Base-by-base conservation (phyloP, 192 early-diverging fungal genomes). In the Coemansia sp. region DNA sequence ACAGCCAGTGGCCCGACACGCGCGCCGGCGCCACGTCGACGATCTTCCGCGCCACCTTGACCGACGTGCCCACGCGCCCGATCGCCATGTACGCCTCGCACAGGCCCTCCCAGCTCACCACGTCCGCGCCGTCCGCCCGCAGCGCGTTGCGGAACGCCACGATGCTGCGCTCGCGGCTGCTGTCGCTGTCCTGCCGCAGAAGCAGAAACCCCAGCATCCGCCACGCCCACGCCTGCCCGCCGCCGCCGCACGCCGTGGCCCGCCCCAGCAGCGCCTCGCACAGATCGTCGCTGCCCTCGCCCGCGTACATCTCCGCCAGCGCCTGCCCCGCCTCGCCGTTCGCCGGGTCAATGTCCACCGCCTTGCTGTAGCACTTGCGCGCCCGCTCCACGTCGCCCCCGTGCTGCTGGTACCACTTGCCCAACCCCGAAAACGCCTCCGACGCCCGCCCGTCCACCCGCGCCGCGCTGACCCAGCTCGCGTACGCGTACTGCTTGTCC, bases 61-160 rank as follows among this genome's bases (percentile, higher is more conserved):
- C 56, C 3, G 68, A 52, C 0, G 75, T 63, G 22, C 61, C 50
- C 18, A 63, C 41, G 15, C 85, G 79, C 2, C 89, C 89, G 38
- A 83, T 84, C 6, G 76, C 80, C 30, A 80, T 65, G 45, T 91
- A 91, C 5, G 86, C 81, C 51, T 91, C 87, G 34, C 84, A 86
- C 30, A 91, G 72, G 11, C 87, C 87, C 72, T 93, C 77, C 94
- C 94, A 90, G 56, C 73, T 35, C 78, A 85, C 27, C 42, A 77
- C 45, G 53, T 89, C 81, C 3, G 80, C 77, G 19, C 85, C 58
- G 53, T 89, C 83, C 0, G 85, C 76, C n/a, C 90, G 81, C 35
- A 98, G 63, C 0, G 90, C 84, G 26, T 78, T 86, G 71, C 94
- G 94, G 57, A 98, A 93, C 4, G 82, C 77, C 14, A 60, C 53